These are phyloP conservation scores for Luzula sylvatica DNA, from an alignment of 176 grass and related monocot species.

Conservation along the genomic window DNA sequence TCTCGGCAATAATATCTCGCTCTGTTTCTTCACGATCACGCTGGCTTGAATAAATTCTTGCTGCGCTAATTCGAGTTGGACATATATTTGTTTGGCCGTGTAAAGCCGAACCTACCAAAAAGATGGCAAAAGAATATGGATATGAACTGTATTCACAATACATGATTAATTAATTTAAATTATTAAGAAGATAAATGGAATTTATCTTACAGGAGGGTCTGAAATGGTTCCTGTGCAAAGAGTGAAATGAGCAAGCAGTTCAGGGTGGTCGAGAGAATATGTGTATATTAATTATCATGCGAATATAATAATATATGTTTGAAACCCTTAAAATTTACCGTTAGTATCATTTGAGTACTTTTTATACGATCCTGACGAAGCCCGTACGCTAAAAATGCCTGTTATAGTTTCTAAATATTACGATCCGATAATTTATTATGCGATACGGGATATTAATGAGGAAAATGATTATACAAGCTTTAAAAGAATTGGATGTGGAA, in stretches of 20 bases:
- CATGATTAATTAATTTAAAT: no score
- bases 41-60: constrained; percentile 63
- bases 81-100: constrained; percentile 53
- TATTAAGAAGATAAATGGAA: background rate
- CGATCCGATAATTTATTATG: no score
- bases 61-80: constrained; percentile 62
- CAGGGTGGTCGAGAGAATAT: constrained; percentile 42
- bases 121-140: background rate
- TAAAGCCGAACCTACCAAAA: constrained; percentile 72
- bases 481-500: no score
- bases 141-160: background rate
- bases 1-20: constrained; percentile 66
- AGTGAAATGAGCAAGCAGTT: constrained; percentile 76
- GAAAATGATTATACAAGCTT: no score
- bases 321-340: constrained; percentile 73
- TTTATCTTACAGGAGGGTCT: constrained; percentile 86
- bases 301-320: no score
- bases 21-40: constrained; percentile 46
- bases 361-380: constrained; percentile 59
- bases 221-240: constrained; percentile 84
- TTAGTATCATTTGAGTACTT: constrained; percentile 59
- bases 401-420: constrained; percentile 26
- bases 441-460: no score
- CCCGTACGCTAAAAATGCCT: constrained; percentile 82
- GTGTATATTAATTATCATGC: no score